Percentiles rank a stretch among this genome's conserved stretches.
Evolutionary conservation across 441 rosid genomes (phyloP).

Genomic region (Erodium chrysanthum): DNA sequence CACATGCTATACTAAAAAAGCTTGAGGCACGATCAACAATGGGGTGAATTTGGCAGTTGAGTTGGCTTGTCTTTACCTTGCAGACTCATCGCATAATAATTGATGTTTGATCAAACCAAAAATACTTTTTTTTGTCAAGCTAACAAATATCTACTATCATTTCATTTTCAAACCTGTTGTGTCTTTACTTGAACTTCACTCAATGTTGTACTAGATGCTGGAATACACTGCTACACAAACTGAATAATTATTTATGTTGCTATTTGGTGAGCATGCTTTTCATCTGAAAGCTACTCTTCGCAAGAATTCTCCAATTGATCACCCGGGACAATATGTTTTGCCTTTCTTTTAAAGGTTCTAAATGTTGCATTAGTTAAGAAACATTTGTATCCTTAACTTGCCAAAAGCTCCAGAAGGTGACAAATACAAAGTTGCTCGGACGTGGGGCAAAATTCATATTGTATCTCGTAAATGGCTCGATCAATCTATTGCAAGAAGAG

Average conservation of each 20-base stretch:
- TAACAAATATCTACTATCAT: background rate
- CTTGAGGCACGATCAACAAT: background rate
- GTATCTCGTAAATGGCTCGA: slow-evolving; percentile 83
- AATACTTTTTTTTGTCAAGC: background rate
- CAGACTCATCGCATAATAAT: background rate
- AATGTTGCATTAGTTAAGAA: slow-evolving; percentile 11
- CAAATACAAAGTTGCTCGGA: slow-evolving; percentile 81
- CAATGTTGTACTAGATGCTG: background rate
- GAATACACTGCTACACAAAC: background rate
- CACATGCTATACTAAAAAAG: background rate
- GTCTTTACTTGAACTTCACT: slow-evolving; percentile 3
- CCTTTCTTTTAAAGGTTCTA: background rate
- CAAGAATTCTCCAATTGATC: background rate
- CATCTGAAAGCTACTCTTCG: background rate
- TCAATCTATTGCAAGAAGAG: slow-evolving; percentile 74
- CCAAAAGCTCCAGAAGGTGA: slow-evolving; percentile 81
- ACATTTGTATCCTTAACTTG: slow-evolving; percentile 43
- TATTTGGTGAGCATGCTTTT: background rate
- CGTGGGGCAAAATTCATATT: slow-evolving; percentile 85
- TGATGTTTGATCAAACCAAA: background rate
- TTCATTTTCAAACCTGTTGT: slow-evolving; percentile 1
- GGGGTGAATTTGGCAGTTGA: background rate
- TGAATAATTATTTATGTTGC: background rate
- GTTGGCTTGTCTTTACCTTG: background rate
- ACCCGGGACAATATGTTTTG: background rate